Evolutionary conservation across 495 filamentous ascomycete genomes (phyloP), one percentile per base, ranked within the genome.

Genomic region (Penicillium robsamsonii): DNA sequence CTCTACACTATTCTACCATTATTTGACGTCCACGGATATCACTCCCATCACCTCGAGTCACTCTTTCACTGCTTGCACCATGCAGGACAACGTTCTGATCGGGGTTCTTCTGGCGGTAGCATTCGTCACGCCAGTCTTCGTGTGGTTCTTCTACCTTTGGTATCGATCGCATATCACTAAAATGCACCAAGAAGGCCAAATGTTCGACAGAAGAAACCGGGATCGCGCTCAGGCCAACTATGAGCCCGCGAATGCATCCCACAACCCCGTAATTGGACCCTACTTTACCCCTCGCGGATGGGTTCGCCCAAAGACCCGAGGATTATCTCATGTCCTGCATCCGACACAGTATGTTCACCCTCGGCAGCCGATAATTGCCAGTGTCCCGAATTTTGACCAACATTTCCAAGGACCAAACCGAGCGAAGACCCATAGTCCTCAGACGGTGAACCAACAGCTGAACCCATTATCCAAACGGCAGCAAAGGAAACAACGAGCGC

Each of bases 381-480:
- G n/a, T 27, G 31, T 20, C 18, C 35, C 37, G 2, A 20, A 18
- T 4, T 30, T 9, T 41, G 10, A 40, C 37, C 50, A 22, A 18
- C n/a, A 15, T 11, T 10, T 22, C 25, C 13, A 42, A 42, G 38
- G 18, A 20, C 25, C 24, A 29, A 52, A 2, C 37, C 37, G 12
- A 1, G 8, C 9, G 17, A 40, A 17, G 17, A 17, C n/a, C 4
- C 11, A 20, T 30, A 42, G 18, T 25, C 22, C 50, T 22, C 37
- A 13, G 17, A 22, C 4, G 7, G 4, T 17, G 22, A 30, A 52
- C 27, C 38, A 52, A 25, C 50, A 52, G 35, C 37, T 24, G 11
- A 43, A 41, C 18, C 50, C 35, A 20, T 9, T 42, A 20, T 52
- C 50, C 7, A 52, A 52, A 33, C 50, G 50, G 5, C 50, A 52